Conservation (phyloP, 225 moss, liverwort and hornwort species). For the Pseudisothecium myosuroides region DNA sequence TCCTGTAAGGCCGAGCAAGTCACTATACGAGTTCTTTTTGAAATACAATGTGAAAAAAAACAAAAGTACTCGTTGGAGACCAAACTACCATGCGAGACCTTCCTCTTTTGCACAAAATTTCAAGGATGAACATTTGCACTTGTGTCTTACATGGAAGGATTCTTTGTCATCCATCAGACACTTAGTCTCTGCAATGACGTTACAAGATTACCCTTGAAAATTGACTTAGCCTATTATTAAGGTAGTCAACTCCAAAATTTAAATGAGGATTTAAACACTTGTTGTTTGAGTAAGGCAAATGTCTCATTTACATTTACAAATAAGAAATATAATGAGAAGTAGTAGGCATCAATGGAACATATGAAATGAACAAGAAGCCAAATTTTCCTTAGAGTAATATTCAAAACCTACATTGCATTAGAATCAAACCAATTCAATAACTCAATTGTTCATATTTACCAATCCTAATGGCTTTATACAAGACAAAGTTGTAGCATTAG, state of each 20-base stretch:
- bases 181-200: rapidly evolving
- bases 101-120: not conserved
- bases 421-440: not conserved
- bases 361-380: not conserved
- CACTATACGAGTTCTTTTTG: too few relatives aligned
- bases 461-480: not conserved
- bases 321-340: not conserved
- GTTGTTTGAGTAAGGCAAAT: not conserved
- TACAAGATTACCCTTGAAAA: rapidly evolving
- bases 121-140: not conserved
- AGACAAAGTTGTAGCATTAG: not conserved
- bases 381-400: not conserved
- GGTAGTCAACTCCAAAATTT: rapidly evolving
- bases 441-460: not conserved
- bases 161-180: rapidly evolving
- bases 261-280: too few relatives aligned
- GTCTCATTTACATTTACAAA: not conserved
- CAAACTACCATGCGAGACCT: not conserved
- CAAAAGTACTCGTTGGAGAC: too few relatives aligned
- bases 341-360: rapidly evolving
- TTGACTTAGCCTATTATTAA: not conserved
- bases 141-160: not conserved
- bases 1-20: rapidly evolving
- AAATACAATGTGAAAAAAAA: too few relatives aligned
- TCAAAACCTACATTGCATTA: rapidly evolving